Conservation (phyloP, 2,329 filamentous ascomycete genomes). For the Reticulascus tulasneorum region DNA sequence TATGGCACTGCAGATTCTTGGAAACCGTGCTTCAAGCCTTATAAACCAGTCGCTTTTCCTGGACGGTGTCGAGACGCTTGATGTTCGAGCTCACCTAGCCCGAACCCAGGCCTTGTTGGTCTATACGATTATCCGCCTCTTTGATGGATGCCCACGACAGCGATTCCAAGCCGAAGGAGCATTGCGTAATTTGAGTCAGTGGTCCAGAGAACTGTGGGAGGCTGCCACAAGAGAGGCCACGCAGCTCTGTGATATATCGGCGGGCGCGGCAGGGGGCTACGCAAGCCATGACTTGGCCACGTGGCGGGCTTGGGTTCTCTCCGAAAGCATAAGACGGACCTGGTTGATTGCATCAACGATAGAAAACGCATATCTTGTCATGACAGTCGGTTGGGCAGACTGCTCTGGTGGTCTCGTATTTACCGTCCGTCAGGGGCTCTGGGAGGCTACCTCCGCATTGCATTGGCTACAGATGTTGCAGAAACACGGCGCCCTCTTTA, state of each 20-base stretch:
- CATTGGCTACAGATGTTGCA: constrained; percentile 16
- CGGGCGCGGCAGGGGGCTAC: no score
- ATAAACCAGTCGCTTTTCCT: constrained; percentile 3
- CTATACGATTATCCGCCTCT: constrained; percentile 20
- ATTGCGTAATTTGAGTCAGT: constrained; percentile 12
- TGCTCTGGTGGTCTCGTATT: constrained; percentile 20
- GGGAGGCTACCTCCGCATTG: constrained; percentile 20
- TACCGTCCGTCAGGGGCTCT: constrained; percentile 21
- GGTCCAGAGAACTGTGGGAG: constrained; percentile 15
- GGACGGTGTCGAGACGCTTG: not conserved
- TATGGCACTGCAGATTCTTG: constrained; percentile 17
- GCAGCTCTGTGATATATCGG: no score
- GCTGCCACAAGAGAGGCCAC: constrained; percentile 10
- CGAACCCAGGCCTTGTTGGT: constrained; percentile 18
- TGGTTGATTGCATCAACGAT: constrained; percentile 19
- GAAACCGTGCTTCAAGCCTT: constrained; percentile 14
- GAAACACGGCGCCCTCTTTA: not conserved
- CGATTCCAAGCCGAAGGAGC: constrained; percentile 17
- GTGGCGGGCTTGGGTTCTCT: constrained; percentile 26
- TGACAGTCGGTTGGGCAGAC: constrained; percentile 8
- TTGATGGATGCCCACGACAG: constrained; percentile 18
- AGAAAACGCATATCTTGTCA: constrained; percentile 14
- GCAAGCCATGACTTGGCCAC: constrained; percentile 2
- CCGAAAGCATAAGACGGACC: constrained; percentile 25
- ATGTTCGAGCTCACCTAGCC: constrained; percentile 14